These are phyloP conservation scores for Syzygium aqueum DNA, from an alignment of 345 rosid species.

Conservation along the genomic window DNA sequence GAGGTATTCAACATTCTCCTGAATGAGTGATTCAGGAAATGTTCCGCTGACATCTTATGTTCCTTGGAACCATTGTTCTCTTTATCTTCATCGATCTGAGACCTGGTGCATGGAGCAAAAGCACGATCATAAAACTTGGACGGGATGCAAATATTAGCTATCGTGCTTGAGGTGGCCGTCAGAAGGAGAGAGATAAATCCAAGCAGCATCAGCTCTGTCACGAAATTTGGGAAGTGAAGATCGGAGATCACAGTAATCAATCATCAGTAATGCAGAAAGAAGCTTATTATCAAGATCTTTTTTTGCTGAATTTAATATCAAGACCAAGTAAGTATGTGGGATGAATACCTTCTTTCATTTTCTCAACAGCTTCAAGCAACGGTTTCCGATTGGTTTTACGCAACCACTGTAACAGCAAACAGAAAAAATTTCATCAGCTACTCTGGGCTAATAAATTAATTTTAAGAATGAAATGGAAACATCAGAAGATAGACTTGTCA, in stretches of 20 bases:
- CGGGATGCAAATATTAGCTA: conserved; percentile 80
- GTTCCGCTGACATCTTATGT: conserved; percentile 37
- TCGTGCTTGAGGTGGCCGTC: conserved; percentile 71
- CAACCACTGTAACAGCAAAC: conserved; percentile 57
- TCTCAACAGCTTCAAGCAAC: conserved; percentile 75
- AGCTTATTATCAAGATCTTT: background rate
- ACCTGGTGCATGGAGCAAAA: conserved; percentile 70
- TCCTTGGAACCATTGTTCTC: conserved; percentile 37
- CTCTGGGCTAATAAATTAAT: background rate
- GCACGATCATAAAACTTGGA: conserved; percentile 65
- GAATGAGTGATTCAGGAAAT: conserved; percentile 16
- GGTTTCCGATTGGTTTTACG: conserved; percentile 73
- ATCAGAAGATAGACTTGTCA: background rate
- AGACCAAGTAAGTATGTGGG: background rate
- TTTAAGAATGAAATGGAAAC: background rate
- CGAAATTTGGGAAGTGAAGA: conserved; percentile 2
- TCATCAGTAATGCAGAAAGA: background rate
- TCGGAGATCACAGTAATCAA: background rate
- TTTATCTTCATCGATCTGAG: conserved; percentile 43
- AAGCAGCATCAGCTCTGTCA: conserved; percentile 92
- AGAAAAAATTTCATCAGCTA: background rate
- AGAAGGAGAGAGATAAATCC: conserved; percentile 95
- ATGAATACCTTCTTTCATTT: conserved; percentile 85
- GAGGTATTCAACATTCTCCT: conserved; percentile 49
- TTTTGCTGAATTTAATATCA: background rate